Evolutionary conservation across 2,329 filamentous ascomycete genomes (phyloP), one percentile per base, ranked within the genome.

Genomic region (Cylindrodendrum hubeiense): DNA sequence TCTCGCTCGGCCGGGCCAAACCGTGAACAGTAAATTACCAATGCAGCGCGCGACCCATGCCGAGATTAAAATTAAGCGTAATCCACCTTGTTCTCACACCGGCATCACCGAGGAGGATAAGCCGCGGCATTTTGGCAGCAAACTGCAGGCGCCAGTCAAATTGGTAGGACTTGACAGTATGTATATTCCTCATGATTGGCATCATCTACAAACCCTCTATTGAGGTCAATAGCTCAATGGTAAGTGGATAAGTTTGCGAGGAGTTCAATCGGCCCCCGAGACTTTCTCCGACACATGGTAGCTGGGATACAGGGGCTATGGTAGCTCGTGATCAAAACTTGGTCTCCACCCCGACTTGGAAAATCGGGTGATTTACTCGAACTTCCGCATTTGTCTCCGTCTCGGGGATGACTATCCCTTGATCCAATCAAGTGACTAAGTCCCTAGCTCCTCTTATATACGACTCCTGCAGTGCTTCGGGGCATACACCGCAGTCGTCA

Each of bases 21-120:
- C 19, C 19, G 19, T 44, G n/a, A 10, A 21, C 5, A 41, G 12
- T n/a, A 39, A 39, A 39, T 39, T 19, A 39, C 37, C 37, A 39
- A 19, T n/a, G 37, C 37, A 39, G 37, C 13, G 17, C 37, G n/a
- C 41, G 41, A 22, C 41, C 43, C 43, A 39, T 39, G 37, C 21
- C 24, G 43, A 46, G 43, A 46, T 46, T 46, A 46, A 46, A 24
- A 46, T 26, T 15, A 46, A 46, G 43, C 43, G 43, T 46, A 46
- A 46, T 46, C 43, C 43, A 46, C 43, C 21, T 10, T 46, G 12
- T 9, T 24, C 5, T 46, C 21, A 46, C 6, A 26, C 15, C 24
- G 24, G 44, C 44, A 24, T 47, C 44, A n/a, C 22, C 24, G 15
- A 47, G 43, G n/a, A 21, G n/a, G n/a, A 21, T 19, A 44, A 44